Conservation (phyloP, 2,329 filamentous ascomycete species). For the Ilyonectria mors-panacis region DNA sequence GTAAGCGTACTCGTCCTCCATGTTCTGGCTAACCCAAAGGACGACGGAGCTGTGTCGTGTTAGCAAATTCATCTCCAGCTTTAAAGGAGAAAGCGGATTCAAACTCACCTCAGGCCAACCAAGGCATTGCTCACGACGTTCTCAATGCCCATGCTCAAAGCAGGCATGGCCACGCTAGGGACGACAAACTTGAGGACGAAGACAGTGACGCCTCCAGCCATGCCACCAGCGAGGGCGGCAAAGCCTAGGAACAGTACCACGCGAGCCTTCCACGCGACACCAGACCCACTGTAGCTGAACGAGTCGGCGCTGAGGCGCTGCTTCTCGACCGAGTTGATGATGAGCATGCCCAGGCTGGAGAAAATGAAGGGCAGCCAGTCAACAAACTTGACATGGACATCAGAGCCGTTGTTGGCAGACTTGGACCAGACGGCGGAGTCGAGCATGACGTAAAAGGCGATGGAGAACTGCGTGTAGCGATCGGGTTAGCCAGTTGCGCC, state of each 20-base stretch:
- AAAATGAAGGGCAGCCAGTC: conserved; percentile 81
- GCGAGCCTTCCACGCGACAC: conserved; percentile 78
- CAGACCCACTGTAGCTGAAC: conserved; percentile 73
- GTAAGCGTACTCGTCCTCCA: conserved; percentile 81
- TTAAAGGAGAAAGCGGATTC: background rate
- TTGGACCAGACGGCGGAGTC: conserved; percentile 78
- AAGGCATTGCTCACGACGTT: conserved; percentile 77
- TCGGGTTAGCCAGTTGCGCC: conserved; percentile 33
- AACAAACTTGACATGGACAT: conserved; percentile 75
- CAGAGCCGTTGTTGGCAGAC: conserved; percentile 70
- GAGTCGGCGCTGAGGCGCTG: conserved; percentile 74
- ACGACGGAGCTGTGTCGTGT: conserved; percentile 68
- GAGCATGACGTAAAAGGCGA: conserved; percentile 79
- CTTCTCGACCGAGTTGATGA: conserved; percentile 80
- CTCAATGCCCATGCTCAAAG: conserved; percentile 75
- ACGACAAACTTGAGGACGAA: conserved; percentile 77
- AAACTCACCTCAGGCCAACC: conserved; percentile 71
- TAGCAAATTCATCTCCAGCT: conserved; percentile 26
- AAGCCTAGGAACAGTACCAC: conserved; percentile 79
- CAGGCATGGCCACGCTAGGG: conserved; percentile 70
- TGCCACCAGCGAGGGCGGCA: conserved; percentile 75
- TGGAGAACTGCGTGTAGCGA: conserved; percentile 65
- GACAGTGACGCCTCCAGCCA: conserved; percentile 79
- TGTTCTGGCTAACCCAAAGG: conserved; percentile 79
- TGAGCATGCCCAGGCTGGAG: conserved; percentile 77